Base-by-base conservation (phyloP, 2,329 filamentous ascomycete genomes). In the Diplodia intermedia region DNA sequence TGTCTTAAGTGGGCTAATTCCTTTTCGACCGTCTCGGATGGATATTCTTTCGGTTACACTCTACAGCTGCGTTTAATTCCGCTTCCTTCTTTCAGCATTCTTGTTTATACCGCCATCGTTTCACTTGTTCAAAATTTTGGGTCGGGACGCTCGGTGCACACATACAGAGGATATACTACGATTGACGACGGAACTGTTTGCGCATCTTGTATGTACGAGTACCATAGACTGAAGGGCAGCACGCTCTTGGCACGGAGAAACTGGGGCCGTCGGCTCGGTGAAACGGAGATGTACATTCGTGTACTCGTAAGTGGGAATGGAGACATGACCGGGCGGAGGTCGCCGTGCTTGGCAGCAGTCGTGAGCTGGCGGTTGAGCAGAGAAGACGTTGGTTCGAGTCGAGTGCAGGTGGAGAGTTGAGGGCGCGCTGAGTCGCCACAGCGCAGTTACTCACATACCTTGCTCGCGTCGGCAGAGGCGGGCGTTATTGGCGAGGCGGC, bases 281-380 rank as follows among this genome's bases (percentile, higher is more conserved):
- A 20, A 38, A 38, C n/a, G 57, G 40, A 33, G 38, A 36, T 61
- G 57, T 49, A 61, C 40, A 49, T 33, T 49, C 47, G 40, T 33
- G 57, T 26, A 26, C 26, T 26, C 26, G 3, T 33, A 61, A 61
- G 23, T 61, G 40, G 57, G 47, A 43, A 61, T 18, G 38, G 38
- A 47, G 56, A 20, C 55, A 60, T 60, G 43, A 60, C 36, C 20
- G 12, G 8, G 23, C 57, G 57, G 57, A 49, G 57, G 40, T 61
- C 40, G 57, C 57, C 57, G 57, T 20, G 57, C 57, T 61, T 61
- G 57, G 57, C 57, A 49, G 26, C 29, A 20, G 52, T 56, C 31
- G n/a, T 55, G 23, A 55, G 52, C n/a, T 33, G 23, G 29, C 15
- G 14, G 52, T n/a, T 12, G n/a, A 23, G 9, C 14, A 20, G 18